phyloP scores from a whole-genome alignment of 768 basidiomycete genomes.

The Russula virescens region DNA sequence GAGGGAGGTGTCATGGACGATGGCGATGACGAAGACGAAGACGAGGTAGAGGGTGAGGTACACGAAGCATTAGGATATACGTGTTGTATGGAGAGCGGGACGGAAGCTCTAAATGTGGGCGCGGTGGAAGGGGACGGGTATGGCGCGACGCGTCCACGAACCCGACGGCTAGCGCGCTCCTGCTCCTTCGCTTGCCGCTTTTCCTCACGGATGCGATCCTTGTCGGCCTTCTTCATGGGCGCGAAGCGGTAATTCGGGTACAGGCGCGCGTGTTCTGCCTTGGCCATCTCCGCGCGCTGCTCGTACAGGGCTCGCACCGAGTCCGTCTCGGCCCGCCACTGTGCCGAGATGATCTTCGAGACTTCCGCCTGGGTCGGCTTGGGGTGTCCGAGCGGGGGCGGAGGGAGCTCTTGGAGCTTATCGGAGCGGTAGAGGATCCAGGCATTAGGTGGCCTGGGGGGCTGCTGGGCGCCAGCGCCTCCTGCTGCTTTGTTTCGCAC shows the following conservation, averaged over 20 bases:
- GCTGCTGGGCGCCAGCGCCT: constrained; percentile 4
- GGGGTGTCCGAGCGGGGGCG: constrained; percentile 25
- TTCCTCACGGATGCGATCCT: constrained; percentile 22
- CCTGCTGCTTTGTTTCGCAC: constrained; percentile 5
- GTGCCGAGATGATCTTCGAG: constrained; percentile 37
- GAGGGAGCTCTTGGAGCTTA: constrained; percentile 34
- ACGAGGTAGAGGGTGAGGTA: not conserved
- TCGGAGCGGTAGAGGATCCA: constrained; percentile 49
- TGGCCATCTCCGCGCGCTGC: constrained; percentile 18
- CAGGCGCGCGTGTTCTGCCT: constrained; percentile 18
- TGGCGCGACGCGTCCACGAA: constrained; percentile 7
- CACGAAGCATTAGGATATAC: not conserved
- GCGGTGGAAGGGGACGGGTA: constrained; percentile 9
- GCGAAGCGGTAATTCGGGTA: constrained; percentile 24
- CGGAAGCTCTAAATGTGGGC: not conserved
- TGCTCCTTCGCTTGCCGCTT: constrained; percentile 14
- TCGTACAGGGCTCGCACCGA: constrained; percentile 29
- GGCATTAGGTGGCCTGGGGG: constrained; percentile 42
- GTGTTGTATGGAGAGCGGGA: not conserved
- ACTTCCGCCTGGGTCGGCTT: constrained; percentile 38
- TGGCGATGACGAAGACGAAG: constrained; percentile 2
- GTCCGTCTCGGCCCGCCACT: constrained; percentile 37
- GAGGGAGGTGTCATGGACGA: not conserved
- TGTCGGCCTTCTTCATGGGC: constrained; percentile 21
- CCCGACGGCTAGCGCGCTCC: constrained; percentile 15